Base-by-base conservation (phyloP, 441 rosid genomes). In the Pelargonium citronellum region DNA sequence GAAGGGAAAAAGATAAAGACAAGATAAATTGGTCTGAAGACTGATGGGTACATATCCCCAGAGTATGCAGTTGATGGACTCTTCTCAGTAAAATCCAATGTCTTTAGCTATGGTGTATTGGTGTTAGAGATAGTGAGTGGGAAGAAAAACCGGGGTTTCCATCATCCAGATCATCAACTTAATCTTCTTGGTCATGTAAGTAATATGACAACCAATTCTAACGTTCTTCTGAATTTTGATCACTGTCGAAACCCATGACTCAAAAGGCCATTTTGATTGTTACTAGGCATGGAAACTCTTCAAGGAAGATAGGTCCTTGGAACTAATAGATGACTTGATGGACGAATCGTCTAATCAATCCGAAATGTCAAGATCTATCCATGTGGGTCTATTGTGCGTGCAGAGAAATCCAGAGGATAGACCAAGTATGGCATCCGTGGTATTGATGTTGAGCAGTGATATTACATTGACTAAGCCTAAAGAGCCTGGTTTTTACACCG, bases 71-170 rank as follows among this genome's bases (percentile, higher is more conserved):
- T 30, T 30, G 3, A 30, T 30, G 34, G 34, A 1, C 2, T 30
- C 0, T 30, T 58, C 71, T 75, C 74, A 0, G 3, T 15, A 5
- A 74, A 78, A 39, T 74, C 72, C 0, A 76, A 78, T 15, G 78
- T 78, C 24, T 71, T 44, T 41, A 71, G 81, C 71, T 78, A 68
- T 9, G 64, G 76, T n/a, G 66, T 78, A 0, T 22, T 74, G 44
- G 19, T 69, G 12, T 10, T 69, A 20, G 78, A 78, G 68, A 75
- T 69, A 8, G 15, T 76, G 3, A 82, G 76, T 7, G 62, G 78
- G 62, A 66, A 30, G 34, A 30, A 30, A 30, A 30, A 30, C 4
- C 2, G 34, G 4, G 34, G 34, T 0, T 30, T 30, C 34, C 4
- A 30, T 30, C 34, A 30, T 30, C 34, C 34, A 2, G 34, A 30